These are phyloP conservation scores for Globisporangium takayamanum DNA, from an alignment of 352 stramenopile species.

Conservation along the genomic window DNA sequence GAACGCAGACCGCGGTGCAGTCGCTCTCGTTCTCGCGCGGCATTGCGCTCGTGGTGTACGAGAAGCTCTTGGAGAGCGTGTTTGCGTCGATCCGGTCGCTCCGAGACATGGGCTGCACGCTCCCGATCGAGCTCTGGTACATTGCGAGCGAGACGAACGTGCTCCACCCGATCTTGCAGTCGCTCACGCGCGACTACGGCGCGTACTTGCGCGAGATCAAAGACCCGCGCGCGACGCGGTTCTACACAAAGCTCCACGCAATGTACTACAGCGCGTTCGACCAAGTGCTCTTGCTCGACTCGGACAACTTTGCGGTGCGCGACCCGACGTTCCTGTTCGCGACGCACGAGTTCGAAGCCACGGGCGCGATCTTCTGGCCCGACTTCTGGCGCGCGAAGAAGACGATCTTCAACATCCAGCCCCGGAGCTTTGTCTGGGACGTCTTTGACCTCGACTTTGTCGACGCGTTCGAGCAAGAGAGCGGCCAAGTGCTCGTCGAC, in stretches of 20 bases:
- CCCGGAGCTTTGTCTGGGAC: conserved; percentile 60
- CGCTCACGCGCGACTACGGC: conserved; percentile 28
- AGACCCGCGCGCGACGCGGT: conserved; percentile 40
- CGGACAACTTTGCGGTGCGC: conserved; percentile 63
- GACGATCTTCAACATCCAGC: conserved; percentile 77
- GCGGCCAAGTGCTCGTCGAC: conserved; percentile 65
- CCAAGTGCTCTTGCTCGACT: conserved; percentile 64
- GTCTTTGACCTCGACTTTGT: conserved; percentile 49
- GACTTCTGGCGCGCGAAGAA: conserved; percentile 65
- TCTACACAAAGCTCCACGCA: conserved; percentile 71
- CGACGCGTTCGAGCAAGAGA: conserved; percentile 78
- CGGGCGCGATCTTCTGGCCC: conserved; percentile 70
- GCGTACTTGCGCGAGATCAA: conserved; percentile 59
- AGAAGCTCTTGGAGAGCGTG: conserved; percentile 42
- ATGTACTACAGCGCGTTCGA: conserved; percentile 75
- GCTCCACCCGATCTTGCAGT: conserved; percentile 35
- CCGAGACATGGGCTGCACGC: conserved; percentile 26
- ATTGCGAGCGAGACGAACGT: conserved; percentile 35
- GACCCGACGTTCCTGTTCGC: conserved; percentile 70
- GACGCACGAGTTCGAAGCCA: conserved; percentile 30
- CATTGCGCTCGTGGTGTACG: conserved; percentile 48
- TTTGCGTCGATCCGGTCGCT: conserved; percentile 43
- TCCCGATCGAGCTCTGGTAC: conserved; percentile 76
- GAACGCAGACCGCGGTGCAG: conserved; percentile 18
- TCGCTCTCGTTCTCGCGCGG: conserved; percentile 24